These are phyloP conservation scores for Echeveria elegans DNA, from an alignment of 164 flowering plant species.

Conservation along the genomic window DNA sequence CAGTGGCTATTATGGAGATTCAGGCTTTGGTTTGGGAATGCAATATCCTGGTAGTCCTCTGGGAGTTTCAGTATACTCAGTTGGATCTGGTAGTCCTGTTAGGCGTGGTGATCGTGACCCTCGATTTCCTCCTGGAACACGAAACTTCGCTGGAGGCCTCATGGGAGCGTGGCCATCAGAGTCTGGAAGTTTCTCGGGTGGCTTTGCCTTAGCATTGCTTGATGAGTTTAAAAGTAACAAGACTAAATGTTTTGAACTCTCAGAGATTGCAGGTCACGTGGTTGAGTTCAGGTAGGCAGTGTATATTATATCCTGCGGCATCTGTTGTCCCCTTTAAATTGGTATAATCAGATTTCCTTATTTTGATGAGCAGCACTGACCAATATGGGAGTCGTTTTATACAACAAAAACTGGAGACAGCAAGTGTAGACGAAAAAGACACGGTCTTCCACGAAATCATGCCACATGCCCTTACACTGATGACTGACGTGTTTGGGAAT, in stretches of 20 bases:
- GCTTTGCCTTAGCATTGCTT: slow-evolving; percentile 59
- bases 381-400: slow-evolving; percentile 98
- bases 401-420: slow-evolving; percentile 95
- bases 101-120: slow-evolving; percentile 45
- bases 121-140: slow-evolving; percentile 62
- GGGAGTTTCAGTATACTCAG: slow-evolving; percentile 34
- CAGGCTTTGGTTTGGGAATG: slow-evolving; percentile 55
- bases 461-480: slow-evolving; percentile 77
- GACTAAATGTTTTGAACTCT: slow-evolving; percentile 76
- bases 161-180: slow-evolving; percentile 70
- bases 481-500: slow-evolving; percentile 99
- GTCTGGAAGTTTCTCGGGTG: slow-evolving; percentile 40
- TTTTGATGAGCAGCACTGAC: slow-evolving; percentile 73
- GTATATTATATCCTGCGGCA: background rate
- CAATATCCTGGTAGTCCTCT: slow-evolving; percentile 69
- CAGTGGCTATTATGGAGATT: slow-evolving; percentile 53
- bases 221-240: slow-evolving; percentile 90
- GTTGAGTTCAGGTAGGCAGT: slow-evolving; percentile 76
- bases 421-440: slow-evolving; percentile 70
- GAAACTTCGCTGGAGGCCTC: slow-evolving; percentile 48
- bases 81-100: slow-evolving; percentile 53
- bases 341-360: too few relatives aligned
- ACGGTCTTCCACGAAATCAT: slow-evolving; percentile 82
- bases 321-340: too few relatives aligned
- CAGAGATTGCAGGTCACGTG: slow-evolving; percentile 82